phyloP scores from a whole-genome alignment of 371 early-diverging fungal genomes.

The Enterocytospora artemiae region DNA sequence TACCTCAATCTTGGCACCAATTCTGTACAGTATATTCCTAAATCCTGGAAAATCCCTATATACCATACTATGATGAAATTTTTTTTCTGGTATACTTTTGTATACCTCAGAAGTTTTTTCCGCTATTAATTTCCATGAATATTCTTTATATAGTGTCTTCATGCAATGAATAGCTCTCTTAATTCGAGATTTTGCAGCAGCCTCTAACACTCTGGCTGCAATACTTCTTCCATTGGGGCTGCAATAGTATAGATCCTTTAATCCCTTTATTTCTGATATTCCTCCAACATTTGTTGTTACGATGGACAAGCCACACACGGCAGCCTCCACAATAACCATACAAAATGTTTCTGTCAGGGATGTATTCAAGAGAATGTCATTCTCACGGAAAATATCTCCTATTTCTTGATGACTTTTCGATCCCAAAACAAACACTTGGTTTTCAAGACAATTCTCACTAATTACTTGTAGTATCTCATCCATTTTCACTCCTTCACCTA shows the following conservation, averaged over 20 bases:
- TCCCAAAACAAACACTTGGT: conserved; percentile 80
- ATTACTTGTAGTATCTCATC: conserved; percentile 91
- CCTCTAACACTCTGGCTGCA: conserved; percentile 19
- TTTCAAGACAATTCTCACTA: conserved; percentile 76
- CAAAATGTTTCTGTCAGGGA: conserved; percentile 97
- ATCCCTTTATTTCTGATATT: conserved; percentile 86
- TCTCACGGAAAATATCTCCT: conserved; percentile 74
- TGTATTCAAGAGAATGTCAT: conserved; percentile 90
- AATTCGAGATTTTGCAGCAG: conserved; percentile 8
- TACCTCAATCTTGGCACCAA: no score
- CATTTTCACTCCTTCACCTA: conserved; percentile 87
- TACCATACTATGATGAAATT: not conserved
- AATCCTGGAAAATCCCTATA: no score
- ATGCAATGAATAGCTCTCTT: conserved; percentile 19
- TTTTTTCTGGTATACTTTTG: not conserved
- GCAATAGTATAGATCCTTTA: conserved; percentile 81
- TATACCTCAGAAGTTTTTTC: conserved; percentile 31
- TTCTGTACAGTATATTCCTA: no score
- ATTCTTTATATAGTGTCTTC: conserved; percentile 21
- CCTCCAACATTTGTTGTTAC: conserved; percentile 96
- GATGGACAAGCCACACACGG: conserved; percentile 80
- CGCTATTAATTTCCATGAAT: conserved; percentile 36
- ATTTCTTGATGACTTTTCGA: conserved; percentile 72
- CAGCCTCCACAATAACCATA: conserved; percentile 94
- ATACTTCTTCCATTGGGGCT: conserved; percentile 75